Base-by-base conservation (phyloP, 1,284 basidiomycete genomes). In the Melanopsichium pennsylvanicum region DNA sequence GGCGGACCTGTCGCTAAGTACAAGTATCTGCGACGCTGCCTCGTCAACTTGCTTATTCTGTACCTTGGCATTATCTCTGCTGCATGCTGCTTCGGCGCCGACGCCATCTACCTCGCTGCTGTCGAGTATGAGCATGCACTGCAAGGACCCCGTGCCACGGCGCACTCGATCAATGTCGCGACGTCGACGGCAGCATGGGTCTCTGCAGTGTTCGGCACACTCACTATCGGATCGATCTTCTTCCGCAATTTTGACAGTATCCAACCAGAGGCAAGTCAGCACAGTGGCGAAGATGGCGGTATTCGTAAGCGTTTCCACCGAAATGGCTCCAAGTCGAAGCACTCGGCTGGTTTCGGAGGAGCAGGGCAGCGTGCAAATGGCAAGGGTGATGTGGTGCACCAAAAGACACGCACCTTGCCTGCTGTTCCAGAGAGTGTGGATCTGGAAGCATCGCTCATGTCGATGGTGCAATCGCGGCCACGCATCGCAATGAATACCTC, bases 391-490 rank as follows among this genome's bases (percentile, higher is more conserved):
- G 42, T 16, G 2, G 34, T 18, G 21, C 50, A 60, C 7, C 56
- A 59, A 1, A 64, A 57, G 44, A 51, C 70, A 3, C 16, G 73
- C 15, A 72, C 68, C 13, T 42, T 75, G 21, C 73, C 73, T 11
- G 68, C 73, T 3, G 73, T 75, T n/a, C 73, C 73, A 2, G 73
- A 75, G 46, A 74, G 71, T 21, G 72, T 74, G 2, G 58, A 59
- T 25, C 25, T 72, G 6, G 72, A 72, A 16, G 54, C 61, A n/a
- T 48, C 42, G 16, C 49, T 64, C 47, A 31, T 61, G 52, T 55
- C 47, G 19, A 16, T 45, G 12, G 12, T 25, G 7, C 47, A 29
- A 18, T 45, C 54, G 10, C 18, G 47, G 26, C 49, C 48, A 4
- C 22, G 37, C 10, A 55, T 49, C 23, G 54, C 55, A 23, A 31